Evolutionary conservation across 2,329 filamentous ascomycete genomes (phyloP).

Genomic region (Claviceps arundinis): DNA sequence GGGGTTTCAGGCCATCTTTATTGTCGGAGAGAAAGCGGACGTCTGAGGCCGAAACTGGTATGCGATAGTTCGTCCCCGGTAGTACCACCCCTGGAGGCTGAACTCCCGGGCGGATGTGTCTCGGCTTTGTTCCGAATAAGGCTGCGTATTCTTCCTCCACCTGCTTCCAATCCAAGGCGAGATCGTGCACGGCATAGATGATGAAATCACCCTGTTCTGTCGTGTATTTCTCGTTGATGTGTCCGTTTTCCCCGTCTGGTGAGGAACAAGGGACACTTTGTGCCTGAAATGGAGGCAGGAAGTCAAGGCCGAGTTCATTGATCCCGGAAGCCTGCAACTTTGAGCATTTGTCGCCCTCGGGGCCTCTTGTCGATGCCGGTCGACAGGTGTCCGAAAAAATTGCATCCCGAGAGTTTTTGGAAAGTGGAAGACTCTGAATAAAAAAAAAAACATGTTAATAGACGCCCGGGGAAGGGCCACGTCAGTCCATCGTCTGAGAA

Average conservation of each 20-base stretch:
- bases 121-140: constrained; percentile 23
- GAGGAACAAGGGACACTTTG: constrained; percentile 21
- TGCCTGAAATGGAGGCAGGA: too few relatives aligned
- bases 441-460: too few relatives aligned
- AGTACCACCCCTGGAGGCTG: constrained; percentile 27
- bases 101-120: constrained; percentile 24
- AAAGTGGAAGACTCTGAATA: too few relatives aligned
- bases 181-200: constrained; percentile 29
- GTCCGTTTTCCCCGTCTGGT: constrained; percentile 22
- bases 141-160: constrained; percentile 26
- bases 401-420: too few relatives aligned
- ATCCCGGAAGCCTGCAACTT: too few relatives aligned
- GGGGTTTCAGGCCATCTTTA: constrained; percentile 25
- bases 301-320: too few relatives aligned
- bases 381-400: too few relatives aligned
- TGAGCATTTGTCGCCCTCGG: too few relatives aligned
- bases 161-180: too few relatives aligned
- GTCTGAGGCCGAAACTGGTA: constrained; percentile 25
- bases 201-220: constrained; percentile 30
- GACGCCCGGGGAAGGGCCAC: too few relatives aligned
- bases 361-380: too few relatives aligned
- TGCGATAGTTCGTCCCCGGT: constrained; percentile 26
- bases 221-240: constrained; percentile 31
- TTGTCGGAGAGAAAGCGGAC: constrained; percentile 25
- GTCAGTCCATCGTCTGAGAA: too few relatives aligned